Conservation (phyloP, 2,329 filamentous ascomycete species). For the Cladosporium phlei region DNA sequence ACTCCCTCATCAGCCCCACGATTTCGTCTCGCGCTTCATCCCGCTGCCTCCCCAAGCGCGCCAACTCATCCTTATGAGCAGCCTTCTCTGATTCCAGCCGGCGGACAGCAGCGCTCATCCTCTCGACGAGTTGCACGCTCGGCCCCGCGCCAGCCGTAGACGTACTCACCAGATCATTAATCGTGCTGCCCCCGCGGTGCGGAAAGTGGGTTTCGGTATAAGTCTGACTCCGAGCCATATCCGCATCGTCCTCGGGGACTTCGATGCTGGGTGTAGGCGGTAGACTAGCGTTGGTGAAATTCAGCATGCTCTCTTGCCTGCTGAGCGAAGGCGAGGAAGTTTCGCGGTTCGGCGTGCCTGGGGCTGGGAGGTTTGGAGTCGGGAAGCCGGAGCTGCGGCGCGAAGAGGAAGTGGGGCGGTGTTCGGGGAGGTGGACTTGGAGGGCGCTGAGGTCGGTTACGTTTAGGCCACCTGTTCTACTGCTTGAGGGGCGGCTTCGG, state of each 20-base stretch:
- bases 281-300: slow-evolving; percentile 26
- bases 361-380: slow-evolving; percentile 13
- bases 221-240: slow-evolving; percentile 54
- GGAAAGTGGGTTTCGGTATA: slow-evolving; percentile 57
- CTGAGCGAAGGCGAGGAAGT: slow-evolving; percentile 28
- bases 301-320: slow-evolving; percentile 45
- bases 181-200: slow-evolving; percentile 62
- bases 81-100: slow-evolving; percentile 89
- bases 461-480: slow-evolving; percentile 25
- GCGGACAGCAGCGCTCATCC: slow-evolving; percentile 90
- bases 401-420: slow-evolving; percentile 31
- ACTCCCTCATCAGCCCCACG: slow-evolving; percentile 81
- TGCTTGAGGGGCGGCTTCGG: slow-evolving; percentile 26
- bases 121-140: slow-evolving; percentile 89
- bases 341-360: slow-evolving; percentile 20
- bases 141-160: slow-evolving; percentile 88
- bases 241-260: slow-evolving; percentile 46
- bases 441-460: slow-evolving; percentile 24
- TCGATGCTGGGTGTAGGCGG: slow-evolving; percentile 46
- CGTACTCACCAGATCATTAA: slow-evolving; percentile 48
- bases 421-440: slow-evolving; percentile 14
- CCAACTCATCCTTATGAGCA: slow-evolving; percentile 78
- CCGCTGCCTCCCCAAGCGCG: slow-evolving; percentile 72
- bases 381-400: slow-evolving; percentile 28
- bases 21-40: slow-evolving; percentile 91